Percentiles rank a stretch among this genome's conserved stretches.
Evolutionary conservation across 768 basidiomycete genomes (phyloP).

Genomic region (Kwoniella sp.): DNA sequence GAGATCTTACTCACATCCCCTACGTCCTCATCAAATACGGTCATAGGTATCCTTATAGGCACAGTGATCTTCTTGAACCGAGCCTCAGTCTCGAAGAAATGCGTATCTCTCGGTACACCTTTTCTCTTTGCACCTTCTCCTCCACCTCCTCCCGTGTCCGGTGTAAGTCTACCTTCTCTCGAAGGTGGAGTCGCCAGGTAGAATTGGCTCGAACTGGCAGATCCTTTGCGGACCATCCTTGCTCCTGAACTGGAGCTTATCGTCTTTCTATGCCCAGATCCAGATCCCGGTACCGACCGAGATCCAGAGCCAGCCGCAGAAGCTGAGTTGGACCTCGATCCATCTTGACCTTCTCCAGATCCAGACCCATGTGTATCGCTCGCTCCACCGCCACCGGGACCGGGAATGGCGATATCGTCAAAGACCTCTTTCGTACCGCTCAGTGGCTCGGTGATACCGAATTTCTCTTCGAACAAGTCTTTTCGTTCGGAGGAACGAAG

Average conservation of each 20-base stretch:
- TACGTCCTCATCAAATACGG: conserved; percentile 90
- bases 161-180: conserved; percentile 24
- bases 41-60: conserved; percentile 87
- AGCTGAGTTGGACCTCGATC: background rate
- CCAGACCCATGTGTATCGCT: background rate
- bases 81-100: conserved; percentile 85
- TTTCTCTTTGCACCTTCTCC: conserved; percentile 22
- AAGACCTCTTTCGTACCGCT: conserved; percentile 22
- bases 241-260: conserved; percentile 6
- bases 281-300: too few relatives aligned
- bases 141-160: too few relatives aligned
- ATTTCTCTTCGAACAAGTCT: conserved; percentile 88
- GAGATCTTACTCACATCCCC: conserved; percentile 81
- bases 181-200: conserved; percentile 24
- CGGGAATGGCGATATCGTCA: conserved; percentile 15
- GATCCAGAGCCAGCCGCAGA: background rate
- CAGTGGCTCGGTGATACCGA: conserved; percentile 49
- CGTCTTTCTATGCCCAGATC: conserved; percentile 13
- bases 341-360: background rate
- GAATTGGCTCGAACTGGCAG: conserved; percentile 19
- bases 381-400: conserved; percentile 15
- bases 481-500: conserved; percentile 88
- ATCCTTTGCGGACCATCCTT: conserved; percentile 26
- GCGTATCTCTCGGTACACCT: conserved; percentile 72
- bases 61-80: conserved; percentile 76